Evolutionary conservation across 495 filamentous ascomycete genomes (phyloP).

Genomic region (Ascodesmis nigricans): DNA sequence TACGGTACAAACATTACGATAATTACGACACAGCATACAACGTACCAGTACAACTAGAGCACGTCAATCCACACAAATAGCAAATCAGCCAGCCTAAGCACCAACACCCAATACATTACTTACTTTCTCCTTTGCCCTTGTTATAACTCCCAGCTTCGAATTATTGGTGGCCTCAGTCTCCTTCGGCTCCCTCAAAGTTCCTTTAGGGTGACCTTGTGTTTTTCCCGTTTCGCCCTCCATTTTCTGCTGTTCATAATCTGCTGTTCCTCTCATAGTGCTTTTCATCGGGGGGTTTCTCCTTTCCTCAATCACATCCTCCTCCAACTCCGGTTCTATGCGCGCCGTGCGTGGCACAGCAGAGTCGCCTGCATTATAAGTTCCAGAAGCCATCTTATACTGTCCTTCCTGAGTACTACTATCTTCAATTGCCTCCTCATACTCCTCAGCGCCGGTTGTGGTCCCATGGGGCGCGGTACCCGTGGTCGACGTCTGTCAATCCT

Average conservation of each 20-base stretch:
- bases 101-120: neutral
- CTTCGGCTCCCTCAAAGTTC: slow-evolving; percentile 8
- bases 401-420: neutral
- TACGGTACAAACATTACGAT: too few relatives aligned
- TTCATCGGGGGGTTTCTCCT: slow-evolving; percentile 12
- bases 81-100: slow-evolving; percentile 4
- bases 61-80: neutral
- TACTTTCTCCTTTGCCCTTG: slow-evolving; percentile 1
- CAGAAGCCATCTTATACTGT: neutral
- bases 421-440: neutral
- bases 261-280: slow-evolving; percentile 14
- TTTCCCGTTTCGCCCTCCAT: slow-evolving; percentile 3
- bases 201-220: neutral
- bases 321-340: slow-evolving; percentile 1
- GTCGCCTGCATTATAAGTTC: neutral
- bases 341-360: neutral
- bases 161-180: too few relatives aligned
- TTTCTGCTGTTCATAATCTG: slow-evolving; percentile 14
- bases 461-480: slow-evolving; percentile 1
- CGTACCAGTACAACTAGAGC: too few relatives aligned
- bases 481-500: slow-evolving; percentile 21
- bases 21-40: too few relatives aligned
- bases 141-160: neutral
- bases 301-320: neutral
- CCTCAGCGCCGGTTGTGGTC: neutral